A percentile compares a stretch with the other conserved stretches of the same genome.
Evolutionary conservation across 306 rosid species (phyloP).

Genomic region (Dryas octopetala): DNA sequence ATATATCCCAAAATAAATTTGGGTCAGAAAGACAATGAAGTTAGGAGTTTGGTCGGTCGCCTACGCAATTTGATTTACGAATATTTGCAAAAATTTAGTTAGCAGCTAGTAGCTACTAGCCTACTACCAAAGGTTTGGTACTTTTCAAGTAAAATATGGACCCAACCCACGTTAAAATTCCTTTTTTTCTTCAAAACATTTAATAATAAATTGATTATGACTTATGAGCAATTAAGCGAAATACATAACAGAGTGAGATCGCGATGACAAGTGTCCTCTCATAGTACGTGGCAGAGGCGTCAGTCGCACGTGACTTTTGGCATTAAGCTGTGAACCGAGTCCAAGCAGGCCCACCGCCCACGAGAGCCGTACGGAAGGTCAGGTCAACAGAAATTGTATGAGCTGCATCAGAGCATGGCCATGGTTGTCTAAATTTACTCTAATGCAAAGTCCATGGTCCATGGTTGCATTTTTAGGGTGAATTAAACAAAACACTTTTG

Average conservation of each 20-base stretch:
- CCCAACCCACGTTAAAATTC: too few species aligned
- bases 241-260: not conserved
- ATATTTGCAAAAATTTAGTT: too few species aligned
- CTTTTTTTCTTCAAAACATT: not conserved
- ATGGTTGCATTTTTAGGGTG: too few species aligned
- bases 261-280: not conserved
- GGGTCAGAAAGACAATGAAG: too few species aligned
- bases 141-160: too few species aligned
- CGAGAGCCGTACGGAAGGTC: slow-evolving; percentile 3
- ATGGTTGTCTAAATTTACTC: not conserved
- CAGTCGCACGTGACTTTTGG: slow-evolving; percentile 13
- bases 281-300: slow-evolving; percentile 6
- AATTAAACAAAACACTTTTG: not conserved
- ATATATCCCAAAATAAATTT: not conserved
- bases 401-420: not conserved
- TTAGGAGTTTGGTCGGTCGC: too few species aligned
- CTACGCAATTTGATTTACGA: too few species aligned
- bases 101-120: too few species aligned
- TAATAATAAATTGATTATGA: not conserved
- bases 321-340: not conserved
- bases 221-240: not conserved
- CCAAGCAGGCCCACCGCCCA: slow-evolving; percentile 3
- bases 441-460: not conserved
- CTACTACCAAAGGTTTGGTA: too few species aligned
- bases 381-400: not conserved